Conservation (phyloP, 2,329 filamentous ascomycete genomes). For the Zasmidium angulare region DNA sequence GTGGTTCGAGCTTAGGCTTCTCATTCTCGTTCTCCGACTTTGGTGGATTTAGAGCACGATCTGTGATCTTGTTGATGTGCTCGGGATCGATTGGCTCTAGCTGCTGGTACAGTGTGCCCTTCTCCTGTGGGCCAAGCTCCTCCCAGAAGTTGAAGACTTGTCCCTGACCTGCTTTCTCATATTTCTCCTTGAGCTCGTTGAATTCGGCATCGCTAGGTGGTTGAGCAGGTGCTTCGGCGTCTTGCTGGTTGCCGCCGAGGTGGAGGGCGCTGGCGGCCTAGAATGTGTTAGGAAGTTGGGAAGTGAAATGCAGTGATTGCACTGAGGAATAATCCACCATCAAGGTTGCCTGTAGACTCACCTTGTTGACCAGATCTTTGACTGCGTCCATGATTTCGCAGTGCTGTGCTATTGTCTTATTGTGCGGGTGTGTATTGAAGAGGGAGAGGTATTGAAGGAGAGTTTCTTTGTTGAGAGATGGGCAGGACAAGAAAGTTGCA, state of each 20-base stretch:
- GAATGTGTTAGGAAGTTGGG: background rate
- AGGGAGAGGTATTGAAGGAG: background rate
- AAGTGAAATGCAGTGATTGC: background rate
- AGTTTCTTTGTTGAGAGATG: background rate
- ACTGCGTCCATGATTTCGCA: slow-evolving; percentile 19
- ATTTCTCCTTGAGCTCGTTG: slow-evolving; percentile 68
- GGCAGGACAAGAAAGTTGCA: background rate
- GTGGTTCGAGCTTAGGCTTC: slow-evolving; percentile 69
- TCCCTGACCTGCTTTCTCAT: slow-evolving; percentile 71
- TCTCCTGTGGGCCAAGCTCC: slow-evolving; percentile 69
- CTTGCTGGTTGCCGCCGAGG: slow-evolving; percentile 22
- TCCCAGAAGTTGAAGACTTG: slow-evolving; percentile 90
- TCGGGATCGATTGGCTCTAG: slow-evolving; percentile 77
- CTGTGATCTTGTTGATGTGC: slow-evolving; percentile 83
- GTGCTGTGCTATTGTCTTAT: background rate
- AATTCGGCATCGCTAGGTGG: slow-evolving; percentile 67
- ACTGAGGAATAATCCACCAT: background rate
- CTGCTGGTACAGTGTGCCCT: slow-evolving; percentile 77
- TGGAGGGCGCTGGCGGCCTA: slow-evolving; percentile 20
- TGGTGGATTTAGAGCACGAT: slow-evolving; percentile 77
- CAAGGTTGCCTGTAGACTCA: background rate
- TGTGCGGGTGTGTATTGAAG: background rate
- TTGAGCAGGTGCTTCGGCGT: slow-evolving; percentile 35
- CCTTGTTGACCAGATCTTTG: slow-evolving; percentile 23
- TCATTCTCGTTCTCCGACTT: slow-evolving; percentile 56